Evolutionary conservation across 352 stramenopile species (phyloP), one percentile per base, ranked within the genome.

Genomic region (Albugo laibachii): DNA sequence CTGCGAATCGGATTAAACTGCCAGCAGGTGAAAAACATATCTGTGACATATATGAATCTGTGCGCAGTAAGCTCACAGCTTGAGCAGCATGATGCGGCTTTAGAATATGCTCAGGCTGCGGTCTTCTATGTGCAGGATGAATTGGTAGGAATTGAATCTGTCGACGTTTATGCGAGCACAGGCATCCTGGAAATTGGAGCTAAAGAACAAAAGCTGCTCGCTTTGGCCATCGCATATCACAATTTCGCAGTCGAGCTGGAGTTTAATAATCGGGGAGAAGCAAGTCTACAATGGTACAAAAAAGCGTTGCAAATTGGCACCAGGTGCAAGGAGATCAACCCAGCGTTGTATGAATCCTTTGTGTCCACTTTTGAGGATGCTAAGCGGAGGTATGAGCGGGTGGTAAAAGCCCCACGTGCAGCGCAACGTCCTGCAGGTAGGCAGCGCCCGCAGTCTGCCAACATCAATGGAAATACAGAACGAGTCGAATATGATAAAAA

Each of bases 41-140:
- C 75, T 13, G 79, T 87, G 55, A 87, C 75, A 14, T 69, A 83
- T 42, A 49, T 87, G 10, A 87, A 87, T 49, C 42, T 87, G n/a
- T 87, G 75, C 47, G 75, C 75, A 14, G 80, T 84, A 46, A 63
- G 84, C 41, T 84, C 71, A 6, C 75, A 87, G 49, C 57, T 87
- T 15, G 69, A 67, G 0, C 58, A 70, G 8, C 75, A 87, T 13
- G 72, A 84, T 24, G 52, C 82, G 1, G 63, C 75, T 2, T 51
- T 87, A 8, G 72, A 87, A 50, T 72, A 87, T 35, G 75, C 75
- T 0, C 75, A 87, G 39, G 71, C 69, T 13, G 71, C 75, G 10
- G 82, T 87, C 47, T 87, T 87, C 48, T 70, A 87, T 50, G 76
- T 72, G 0, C 75, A 87, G 55, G 69, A 84, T 56, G 75, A 87